These are phyloP conservation scores for Colletotrichum viniferum DNA, from an alignment of 2,329 filamentous ascomycete genomes.

Conservation along the genomic window DNA sequence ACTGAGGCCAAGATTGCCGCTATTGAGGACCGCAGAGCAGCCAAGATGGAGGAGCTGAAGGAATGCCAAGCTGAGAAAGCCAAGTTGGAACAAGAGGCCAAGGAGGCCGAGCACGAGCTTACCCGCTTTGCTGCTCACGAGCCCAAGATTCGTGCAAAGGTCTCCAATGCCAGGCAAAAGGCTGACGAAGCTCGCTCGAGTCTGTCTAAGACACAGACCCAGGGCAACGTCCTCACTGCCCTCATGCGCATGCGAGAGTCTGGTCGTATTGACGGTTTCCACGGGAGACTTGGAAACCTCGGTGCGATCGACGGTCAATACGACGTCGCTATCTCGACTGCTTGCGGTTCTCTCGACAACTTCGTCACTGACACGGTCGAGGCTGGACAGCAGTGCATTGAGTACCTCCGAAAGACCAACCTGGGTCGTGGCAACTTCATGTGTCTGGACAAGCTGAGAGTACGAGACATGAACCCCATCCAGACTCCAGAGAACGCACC, in stretches of 20 bases:
- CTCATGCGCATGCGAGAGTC: constrained; percentile 96
- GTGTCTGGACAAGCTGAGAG: constrained; percentile 84
- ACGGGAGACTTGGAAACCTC: constrained; percentile 91
- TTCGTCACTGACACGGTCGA: constrained; percentile 97
- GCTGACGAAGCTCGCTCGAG: constrained; percentile 94
- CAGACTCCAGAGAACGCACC: constrained; percentile 92
- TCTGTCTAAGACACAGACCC: constrained; percentile 86
- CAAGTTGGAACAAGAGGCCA: constrained; percentile 74
- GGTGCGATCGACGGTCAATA: constrained; percentile 93
- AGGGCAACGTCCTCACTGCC: constrained; percentile 89
- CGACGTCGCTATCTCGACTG: constrained; percentile 97
- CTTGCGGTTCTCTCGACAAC: constrained; percentile 89
- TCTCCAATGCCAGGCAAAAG: constrained; percentile 90
- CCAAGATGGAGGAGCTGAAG: constrained; percentile 77
- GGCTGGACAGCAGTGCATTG: constrained; percentile 96
- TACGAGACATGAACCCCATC: constrained; percentile 78
- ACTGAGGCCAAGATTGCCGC: constrained; percentile 77
- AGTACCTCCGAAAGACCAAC: constrained; percentile 96
- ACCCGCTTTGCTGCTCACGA: constrained; percentile 77
- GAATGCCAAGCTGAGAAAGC: constrained; percentile 75
- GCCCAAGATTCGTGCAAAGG: constrained; percentile 79
- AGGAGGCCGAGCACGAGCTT: constrained; percentile 74
- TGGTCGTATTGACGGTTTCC: constrained; percentile 95
- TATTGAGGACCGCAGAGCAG: constrained; percentile 72
- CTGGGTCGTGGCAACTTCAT: constrained; percentile 97